Base-by-base conservation (phyloP, 148 eudicot genomes). In the Talinum fruticosum region DNA sequence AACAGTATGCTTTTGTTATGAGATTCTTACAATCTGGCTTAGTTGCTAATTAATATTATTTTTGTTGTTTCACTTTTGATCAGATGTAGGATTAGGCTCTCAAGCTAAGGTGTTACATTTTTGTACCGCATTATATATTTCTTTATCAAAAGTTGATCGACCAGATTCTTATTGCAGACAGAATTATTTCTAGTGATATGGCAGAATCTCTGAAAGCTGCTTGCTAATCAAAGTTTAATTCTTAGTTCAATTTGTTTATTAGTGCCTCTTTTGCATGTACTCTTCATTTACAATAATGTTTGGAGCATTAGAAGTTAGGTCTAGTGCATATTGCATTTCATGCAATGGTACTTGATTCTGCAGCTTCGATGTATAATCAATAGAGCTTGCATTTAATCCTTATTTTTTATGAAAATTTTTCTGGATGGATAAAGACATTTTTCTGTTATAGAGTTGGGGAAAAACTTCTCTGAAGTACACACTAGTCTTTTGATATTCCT, bases 121-220 rank as follows among this genome's bases (percentile, higher is more conserved):
- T 66, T 53, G 78, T 68, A 75, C 77, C 66, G 57, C 32, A 10
- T 62, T 33, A 69, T 62, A 18, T 26, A 32, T 62, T n/a, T 23
- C 62, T 74, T 47, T 61, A 69, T 19, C 65, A 76, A 80, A 76
- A 75, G 38, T 75, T 14, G 24, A 32, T 18, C 33, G 35, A n/a
- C 32, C 32, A 81, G 83, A 81, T 81, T 81, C 83, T 71, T 72
- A 65, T 81, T 30, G 66, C 83, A 76, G 79, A 81, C 83, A 76
- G 51, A 62, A 81, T 81, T 71, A 81, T 81, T 75, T 75, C 71
- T 34, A 70, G 49, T 75, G 79, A 80, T 80, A 70, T 69, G 71
- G 79, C 76, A 75, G 66, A 75, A 80, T 80, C 71, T 75, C 61
- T 80, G 53, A 70, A 16, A 64, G 54, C 53, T 80, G 15, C 38